phyloP scores from a whole-genome alignment of 129 eudicot genomes.

The Tanacetum coccineum region DNA sequence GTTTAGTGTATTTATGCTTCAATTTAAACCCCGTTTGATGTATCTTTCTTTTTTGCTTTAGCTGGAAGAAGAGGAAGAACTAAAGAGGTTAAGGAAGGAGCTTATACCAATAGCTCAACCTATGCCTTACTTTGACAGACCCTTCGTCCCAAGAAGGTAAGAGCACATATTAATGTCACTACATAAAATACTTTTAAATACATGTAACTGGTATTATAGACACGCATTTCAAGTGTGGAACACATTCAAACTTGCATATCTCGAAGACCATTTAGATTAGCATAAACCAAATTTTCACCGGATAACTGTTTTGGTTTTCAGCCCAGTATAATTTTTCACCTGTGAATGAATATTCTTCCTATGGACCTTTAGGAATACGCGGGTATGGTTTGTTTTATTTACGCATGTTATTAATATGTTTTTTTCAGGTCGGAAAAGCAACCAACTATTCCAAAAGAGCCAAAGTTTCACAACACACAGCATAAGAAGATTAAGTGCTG shows the following conservation, averaged over 20 bases:
- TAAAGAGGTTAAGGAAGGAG: conserved; percentile 79
- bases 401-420: conserved; percentile 15
- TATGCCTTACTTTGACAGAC: conserved; percentile 96
- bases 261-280: background rate
- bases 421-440: conserved; percentile 63
- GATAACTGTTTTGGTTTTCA: background rate
- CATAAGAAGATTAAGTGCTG: conserved; percentile 80
- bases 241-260: background rate
- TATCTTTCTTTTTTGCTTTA: conserved; percentile 23
- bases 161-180: background rate
- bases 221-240: background rate
- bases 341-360: background rate
- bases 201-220: background rate
- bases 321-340: background rate
- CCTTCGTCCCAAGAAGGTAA: conserved; percentile 89
- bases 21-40: background rate
- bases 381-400: background rate
- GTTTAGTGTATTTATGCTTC: background rate
- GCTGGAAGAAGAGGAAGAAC: conserved; percentile 92
- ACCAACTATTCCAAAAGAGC: conserved; percentile 90
- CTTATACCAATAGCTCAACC: conserved; percentile 98
- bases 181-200: background rate
- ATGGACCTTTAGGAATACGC: background rate
- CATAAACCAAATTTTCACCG: background rate
- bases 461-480: conserved; percentile 66